Conservation (phyloP, 495 filamentous ascomycete genomes). For the Hapsidospora chrysogenum region DNA sequence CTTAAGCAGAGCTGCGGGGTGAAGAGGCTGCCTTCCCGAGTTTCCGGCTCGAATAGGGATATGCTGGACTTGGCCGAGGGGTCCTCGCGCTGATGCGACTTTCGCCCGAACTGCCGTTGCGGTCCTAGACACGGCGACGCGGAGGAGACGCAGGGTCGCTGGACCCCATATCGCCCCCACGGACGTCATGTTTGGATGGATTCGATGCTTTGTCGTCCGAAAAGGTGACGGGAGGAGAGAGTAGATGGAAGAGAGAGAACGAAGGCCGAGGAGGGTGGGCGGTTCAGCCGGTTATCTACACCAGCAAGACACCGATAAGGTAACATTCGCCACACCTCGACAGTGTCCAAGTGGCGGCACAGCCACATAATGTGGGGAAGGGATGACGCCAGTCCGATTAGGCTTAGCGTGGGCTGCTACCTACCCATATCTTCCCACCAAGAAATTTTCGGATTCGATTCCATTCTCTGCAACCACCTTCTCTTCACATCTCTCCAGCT, state of each 20-base stretch:
- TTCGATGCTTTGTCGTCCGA: too few species aligned
- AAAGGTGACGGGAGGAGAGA: conserved; percentile 1
- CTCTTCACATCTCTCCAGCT: conserved; percentile 8
- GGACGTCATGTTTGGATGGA: conserved; percentile 56
- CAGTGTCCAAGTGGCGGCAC: neutral
- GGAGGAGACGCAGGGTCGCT: conserved; percentile 49
- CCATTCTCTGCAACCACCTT: conserved; percentile 1
- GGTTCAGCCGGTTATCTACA: too few species aligned
- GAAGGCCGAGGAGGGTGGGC: neutral
- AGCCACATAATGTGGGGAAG: neutral
- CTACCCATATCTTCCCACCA: conserved; percentile 4
- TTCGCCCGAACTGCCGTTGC: conserved; percentile 44
- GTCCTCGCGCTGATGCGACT: conserved; percentile 35
- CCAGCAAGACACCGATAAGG: too few species aligned
- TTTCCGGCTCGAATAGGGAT: conserved; percentile 26
- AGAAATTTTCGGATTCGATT: neutral
- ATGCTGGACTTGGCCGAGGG: conserved; percentile 30
- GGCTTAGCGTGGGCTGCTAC: conserved; percentile 4
- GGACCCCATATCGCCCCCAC: conserved; percentile 53
- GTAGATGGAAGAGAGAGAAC: neutral
- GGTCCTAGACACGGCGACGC: conserved; percentile 49
- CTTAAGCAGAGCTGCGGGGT: conserved; percentile 52
- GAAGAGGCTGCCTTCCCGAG: conserved; percentile 52
- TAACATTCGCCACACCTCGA: too few species aligned
- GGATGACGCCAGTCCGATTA: neutral